These are phyloP conservation scores for Bipolaris cookei DNA, from an alignment of 2,329 filamentous ascomycete genomes.

Conservation along the genomic window DNA sequence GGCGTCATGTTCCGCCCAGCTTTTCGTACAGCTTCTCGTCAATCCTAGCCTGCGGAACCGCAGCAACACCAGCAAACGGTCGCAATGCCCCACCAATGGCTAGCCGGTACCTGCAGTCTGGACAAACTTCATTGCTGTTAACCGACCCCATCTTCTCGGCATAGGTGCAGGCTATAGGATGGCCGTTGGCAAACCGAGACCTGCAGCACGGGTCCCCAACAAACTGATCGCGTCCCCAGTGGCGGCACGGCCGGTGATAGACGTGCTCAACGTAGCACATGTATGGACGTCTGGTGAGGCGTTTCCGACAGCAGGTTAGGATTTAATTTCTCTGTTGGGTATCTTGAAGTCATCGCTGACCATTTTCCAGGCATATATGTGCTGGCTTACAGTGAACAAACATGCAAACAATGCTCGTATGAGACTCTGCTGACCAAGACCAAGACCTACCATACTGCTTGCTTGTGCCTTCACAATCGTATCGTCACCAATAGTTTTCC, in stretches of 20 bases:
- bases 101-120: constrained; percentile 26
- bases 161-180: constrained; percentile 32
- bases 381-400: neutral
- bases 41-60: neutral
- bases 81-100: constrained; percentile 23
- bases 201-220: constrained; percentile 39
- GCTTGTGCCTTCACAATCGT: neutral
- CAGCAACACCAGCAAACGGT: constrained; percentile 29
- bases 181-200: constrained; percentile 29
- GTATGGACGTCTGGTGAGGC: neutral
- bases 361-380: neutral
- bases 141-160: constrained; percentile 31
- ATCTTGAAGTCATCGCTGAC: constrained; percentile 1
- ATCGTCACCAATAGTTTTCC: neutral
- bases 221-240: constrained; percentile 42
- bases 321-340: neutral
- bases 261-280: constrained; percentile 46
- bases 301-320: neutral
- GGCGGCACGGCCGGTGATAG: constrained; percentile 38
- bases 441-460: neutral
- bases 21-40: neutral
- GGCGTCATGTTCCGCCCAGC: neutral
- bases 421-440: neutral
- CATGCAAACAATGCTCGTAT: constrained; percentile 6
- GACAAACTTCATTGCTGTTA: constrained; percentile 30